phyloP scores from a whole-genome alignment of 805 yeast species.

The Citeromyces matritensis region DNA sequence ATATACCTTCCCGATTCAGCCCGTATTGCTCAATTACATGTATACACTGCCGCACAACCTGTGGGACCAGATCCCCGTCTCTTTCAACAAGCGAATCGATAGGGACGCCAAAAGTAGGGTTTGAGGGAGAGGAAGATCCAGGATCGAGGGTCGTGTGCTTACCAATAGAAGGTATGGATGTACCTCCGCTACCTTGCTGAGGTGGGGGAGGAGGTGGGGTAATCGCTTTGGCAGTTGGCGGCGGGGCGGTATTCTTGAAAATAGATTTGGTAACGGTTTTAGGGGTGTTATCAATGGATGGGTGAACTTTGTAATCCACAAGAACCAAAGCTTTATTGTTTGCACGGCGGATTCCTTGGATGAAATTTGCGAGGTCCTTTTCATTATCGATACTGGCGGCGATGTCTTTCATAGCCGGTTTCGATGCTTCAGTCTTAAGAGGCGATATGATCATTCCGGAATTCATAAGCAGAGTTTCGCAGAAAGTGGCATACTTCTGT shows the following conservation, averaged over 20 bases:
- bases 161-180: slow-evolving; percentile 3
- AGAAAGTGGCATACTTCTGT: slow-evolving; percentile 78
- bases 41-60: slow-evolving; percentile 78
- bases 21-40: slow-evolving; percentile 80
- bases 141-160: slow-evolving; percentile 1
- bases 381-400: slow-evolving; percentile 77
- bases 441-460: slow-evolving; percentile 78
- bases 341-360: slow-evolving; percentile 20
- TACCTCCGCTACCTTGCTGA: slow-evolving; percentile 1
- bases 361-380: slow-evolving; percentile 58
- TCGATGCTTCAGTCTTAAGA: slow-evolving; percentile 31
- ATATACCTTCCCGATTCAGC: slow-evolving; percentile 74
- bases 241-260: neutral
- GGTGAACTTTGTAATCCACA: slow-evolving; percentile 58
- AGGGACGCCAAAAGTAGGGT: slow-evolving; percentile 58
- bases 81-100: slow-evolving; percentile 62
- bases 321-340: slow-evolving; percentile 34
- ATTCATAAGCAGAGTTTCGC: slow-evolving; percentile 71
- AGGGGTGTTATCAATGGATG: slow-evolving; percentile 27
- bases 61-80: slow-evolving; percentile 88
- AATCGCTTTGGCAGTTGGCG: neutral
- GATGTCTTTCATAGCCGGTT: slow-evolving; percentile 58
- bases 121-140: neutral
- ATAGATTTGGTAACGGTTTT: neutral
- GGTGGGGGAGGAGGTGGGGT: neutral